Percentiles rank a stretch among this genome's conserved stretches.
Evolutionary conservation across 2,329 filamentous ascomycete species (phyloP).

Genomic region (Pezicula neosporulosa): DNA sequence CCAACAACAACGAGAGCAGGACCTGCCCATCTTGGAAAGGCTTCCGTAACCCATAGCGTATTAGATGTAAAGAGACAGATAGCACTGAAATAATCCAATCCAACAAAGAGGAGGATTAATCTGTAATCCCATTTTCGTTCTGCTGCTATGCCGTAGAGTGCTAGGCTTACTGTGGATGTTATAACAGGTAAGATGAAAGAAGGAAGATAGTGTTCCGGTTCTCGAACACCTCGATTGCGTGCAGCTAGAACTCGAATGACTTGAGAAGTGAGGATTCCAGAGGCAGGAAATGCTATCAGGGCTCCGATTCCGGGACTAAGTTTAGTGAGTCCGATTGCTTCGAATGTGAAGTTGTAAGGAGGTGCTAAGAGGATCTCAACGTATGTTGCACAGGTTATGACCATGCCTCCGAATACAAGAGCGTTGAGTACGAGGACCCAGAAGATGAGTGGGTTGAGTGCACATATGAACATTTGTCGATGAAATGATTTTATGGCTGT

Average conservation of each 20-base stretch:
- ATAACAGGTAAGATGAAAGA: constrained; percentile 1
- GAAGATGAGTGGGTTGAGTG: constrained; percentile 62
- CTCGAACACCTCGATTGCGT: neutral
- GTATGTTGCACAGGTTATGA: constrained; percentile 8
- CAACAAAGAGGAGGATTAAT: neutral
- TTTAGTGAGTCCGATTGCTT: constrained; percentile 6
- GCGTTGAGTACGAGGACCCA: constrained; percentile 11
- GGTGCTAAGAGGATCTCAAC: constrained; percentile 1
- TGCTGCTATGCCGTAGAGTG: neutral
- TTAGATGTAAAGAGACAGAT: neutral
- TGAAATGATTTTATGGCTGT: constrained; percentile 3
- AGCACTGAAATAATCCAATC: constrained; percentile 1
- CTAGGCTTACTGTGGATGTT: neutral
- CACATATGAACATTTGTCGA: constrained; percentile 24
- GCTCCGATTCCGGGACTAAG: constrained; percentile 3
- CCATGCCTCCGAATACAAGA: constrained; percentile 11
- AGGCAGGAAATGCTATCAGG: neutral
- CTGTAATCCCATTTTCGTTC: constrained; percentile 1
- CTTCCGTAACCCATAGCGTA: neutral
- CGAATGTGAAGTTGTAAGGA: constrained; percentile 9
- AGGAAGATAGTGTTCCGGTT: constrained; percentile 2
- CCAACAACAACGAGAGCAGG: constrained; percentile 1
- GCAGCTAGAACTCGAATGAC: neutral
- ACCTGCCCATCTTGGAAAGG: constrained; percentile 2
- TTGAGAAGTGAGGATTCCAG: constrained; percentile 1